A percentile compares a stretch with the other conserved stretches of the same genome.
These are phyloP conservation scores for Phytopythium aichiense DNA, from an alignment of 352 stramenopile species.

Conservation along the genomic window DNA sequence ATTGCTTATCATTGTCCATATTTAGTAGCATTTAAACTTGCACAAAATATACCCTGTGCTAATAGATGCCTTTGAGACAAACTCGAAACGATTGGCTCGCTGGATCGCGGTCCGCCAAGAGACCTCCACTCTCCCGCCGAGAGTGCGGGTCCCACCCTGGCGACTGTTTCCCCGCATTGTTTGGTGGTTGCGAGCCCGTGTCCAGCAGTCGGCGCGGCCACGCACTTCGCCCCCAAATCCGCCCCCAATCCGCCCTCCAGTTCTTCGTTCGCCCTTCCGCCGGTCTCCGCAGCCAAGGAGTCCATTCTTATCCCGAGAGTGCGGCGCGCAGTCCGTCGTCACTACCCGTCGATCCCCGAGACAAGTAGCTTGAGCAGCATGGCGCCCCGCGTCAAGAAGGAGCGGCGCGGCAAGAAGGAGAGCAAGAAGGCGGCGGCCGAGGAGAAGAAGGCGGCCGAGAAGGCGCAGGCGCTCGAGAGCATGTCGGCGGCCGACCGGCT, in stretches of 20 bases:
- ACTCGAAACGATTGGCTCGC: too few species aligned
- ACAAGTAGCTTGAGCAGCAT: slow-evolving; percentile 20
- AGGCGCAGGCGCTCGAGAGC: slow-evolving; percentile 51
- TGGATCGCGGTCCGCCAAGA: too few species aligned
- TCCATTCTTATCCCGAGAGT: not conserved
- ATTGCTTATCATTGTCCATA: too few species aligned
- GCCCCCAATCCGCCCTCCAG: too few species aligned
- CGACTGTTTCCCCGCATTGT: not conserved
- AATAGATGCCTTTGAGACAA: too few species aligned
- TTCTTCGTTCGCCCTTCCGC: too few species aligned
- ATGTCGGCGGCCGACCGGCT: slow-evolving; percentile 88
- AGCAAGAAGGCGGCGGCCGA: slow-evolving; percentile 69
- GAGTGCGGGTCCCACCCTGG: not conserved
- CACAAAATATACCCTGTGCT: too few species aligned
- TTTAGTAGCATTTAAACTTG: too few species aligned
- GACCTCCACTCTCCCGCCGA: not conserved
- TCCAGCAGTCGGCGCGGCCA: not conserved
- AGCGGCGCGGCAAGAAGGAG: slow-evolving; percentile 79
- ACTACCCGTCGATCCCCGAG: not conserved
- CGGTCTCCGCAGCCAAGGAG: not conserved
- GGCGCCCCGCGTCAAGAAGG: slow-evolving; percentile 63
- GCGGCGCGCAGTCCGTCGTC: not conserved
- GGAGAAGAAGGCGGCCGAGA: slow-evolving; percentile 73
- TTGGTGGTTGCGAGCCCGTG: slow-evolving; percentile 1
- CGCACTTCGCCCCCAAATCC: not conserved